These are phyloP conservation scores for Penicillium arizonense DNA, from an alignment of 495 filamentous ascomycete genomes.

Conservation along the genomic window DNA sequence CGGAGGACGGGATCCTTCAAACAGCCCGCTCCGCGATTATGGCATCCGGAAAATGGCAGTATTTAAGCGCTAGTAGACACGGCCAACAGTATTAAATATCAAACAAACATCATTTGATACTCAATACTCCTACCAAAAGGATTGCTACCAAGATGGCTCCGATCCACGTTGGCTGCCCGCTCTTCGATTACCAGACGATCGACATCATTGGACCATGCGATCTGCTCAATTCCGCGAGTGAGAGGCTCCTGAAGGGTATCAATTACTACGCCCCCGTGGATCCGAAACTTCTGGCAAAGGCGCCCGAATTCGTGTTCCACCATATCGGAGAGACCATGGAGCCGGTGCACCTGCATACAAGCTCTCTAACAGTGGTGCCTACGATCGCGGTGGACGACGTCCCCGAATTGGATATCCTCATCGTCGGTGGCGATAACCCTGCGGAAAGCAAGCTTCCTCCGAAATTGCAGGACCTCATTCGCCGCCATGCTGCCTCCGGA, in stretches of 20 bases:
- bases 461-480: conserved; percentile 21
- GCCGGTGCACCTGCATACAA: conserved; percentile 21
- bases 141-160: conserved; percentile 18
- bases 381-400: conserved; percentile 23
- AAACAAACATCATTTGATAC: neutral
- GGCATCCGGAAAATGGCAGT: neutral
- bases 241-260: conserved; percentile 7
- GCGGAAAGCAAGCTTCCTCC: conserved; percentile 11
- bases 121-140: neutral
- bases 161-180: conserved; percentile 23
- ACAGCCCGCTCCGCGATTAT: neutral
- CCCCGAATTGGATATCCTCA: conserved; percentile 27
- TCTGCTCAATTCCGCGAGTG: conserved; percentile 27
- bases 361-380: conserved; percentile 20
- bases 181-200: conserved; percentile 30
- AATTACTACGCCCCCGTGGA: conserved; percentile 8
- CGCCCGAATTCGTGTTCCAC: conserved; percentile 30
- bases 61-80: neutral
- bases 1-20: neutral
- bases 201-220: conserved; percentile 33
- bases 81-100: neutral
- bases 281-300: conserved; percentile 7
- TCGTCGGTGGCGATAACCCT: conserved; percentile 24
- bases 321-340: conserved; percentile 30
- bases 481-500: conserved; percentile 23